Conservation (phyloP, 2,329 filamentous ascomycete genomes). For the Xylariaceae sp. region DNA sequence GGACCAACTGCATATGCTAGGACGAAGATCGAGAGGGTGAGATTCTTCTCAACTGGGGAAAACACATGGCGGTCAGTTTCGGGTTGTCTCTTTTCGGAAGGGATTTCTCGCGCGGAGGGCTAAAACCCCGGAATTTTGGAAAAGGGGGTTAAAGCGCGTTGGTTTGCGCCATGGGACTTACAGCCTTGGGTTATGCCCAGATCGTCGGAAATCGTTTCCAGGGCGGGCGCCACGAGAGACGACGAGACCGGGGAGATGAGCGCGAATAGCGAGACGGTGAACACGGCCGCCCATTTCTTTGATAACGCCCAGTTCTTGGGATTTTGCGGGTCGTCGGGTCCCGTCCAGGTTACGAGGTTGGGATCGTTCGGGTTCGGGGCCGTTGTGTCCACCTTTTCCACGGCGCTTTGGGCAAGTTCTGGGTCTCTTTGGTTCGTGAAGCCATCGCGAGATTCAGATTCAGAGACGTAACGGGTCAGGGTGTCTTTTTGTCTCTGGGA, state of each 20-base stretch:
- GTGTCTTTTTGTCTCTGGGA: not conserved
- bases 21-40: conserved; percentile 48
- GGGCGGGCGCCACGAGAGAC: conserved; percentile 50
- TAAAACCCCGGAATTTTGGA: not conserved
- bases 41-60: conserved; percentile 34
- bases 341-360: conserved; percentile 46
- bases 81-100: not conserved
- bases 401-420: conserved; percentile 30
- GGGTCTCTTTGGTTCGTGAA: conserved; percentile 35
- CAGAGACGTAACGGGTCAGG: conserved; percentile 32
- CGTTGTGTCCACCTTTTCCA: conserved; percentile 23
- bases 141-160: not conserved
- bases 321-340: conserved; percentile 46
- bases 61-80: conserved; percentile 2
- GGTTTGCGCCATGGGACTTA: conserved; percentile 15
- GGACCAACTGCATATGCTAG: conserved; percentile 50
- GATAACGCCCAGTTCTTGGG: conserved; percentile 51
- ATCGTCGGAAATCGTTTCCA: conserved; percentile 48
- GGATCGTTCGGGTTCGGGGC: conserved; percentile 33
- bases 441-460: conserved; percentile 38
- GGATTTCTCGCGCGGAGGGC: not conserved
- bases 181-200: conserved; percentile 44
- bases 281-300: conserved; percentile 53
- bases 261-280: conserved; percentile 52
- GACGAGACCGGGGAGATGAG: conserved; percentile 57